Evolutionary conservation across 768 basidiomycete genomes (phyloP).

Genomic region (Kwoniella sp.): DNA sequence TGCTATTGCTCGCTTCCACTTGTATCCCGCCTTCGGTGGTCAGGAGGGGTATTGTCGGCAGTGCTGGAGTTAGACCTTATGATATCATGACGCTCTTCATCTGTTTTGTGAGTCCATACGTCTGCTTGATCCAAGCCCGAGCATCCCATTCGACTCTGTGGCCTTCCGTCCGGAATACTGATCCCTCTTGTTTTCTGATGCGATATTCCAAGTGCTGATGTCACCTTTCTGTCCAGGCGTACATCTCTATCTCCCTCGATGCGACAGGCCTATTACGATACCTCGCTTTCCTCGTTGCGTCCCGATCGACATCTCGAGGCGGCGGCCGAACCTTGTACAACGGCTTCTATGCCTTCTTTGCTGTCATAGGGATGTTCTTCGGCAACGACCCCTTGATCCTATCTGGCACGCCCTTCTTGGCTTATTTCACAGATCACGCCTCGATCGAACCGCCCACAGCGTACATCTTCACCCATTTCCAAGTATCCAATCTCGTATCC

Average conservation of each 20-base stretch:
- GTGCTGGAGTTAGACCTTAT: constrained; percentile 79
- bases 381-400: constrained; percentile 94
- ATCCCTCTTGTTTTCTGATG: no score
- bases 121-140: no score
- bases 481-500: constrained; percentile 73
- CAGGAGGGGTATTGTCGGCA: constrained; percentile 76
- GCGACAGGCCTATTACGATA: constrained; percentile 82
- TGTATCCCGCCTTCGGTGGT: constrained; percentile 61
- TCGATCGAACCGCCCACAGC: constrained; percentile 57
- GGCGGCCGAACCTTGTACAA: constrained; percentile 70
- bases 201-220: neutral
- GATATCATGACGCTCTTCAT: constrained; percentile 93
- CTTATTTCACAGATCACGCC: constrained; percentile 78
- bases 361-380: constrained; percentile 72
- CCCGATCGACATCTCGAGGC: constrained; percentile 67
- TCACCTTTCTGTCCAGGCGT: constrained; percentile 60
- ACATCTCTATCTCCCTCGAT: constrained; percentile 89
- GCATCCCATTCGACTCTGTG: neutral
- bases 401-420: constrained; percentile 85
- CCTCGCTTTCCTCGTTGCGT: constrained; percentile 85
- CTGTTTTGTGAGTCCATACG: constrained; percentile 64
- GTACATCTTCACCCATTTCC: constrained; percentile 61
- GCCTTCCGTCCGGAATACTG: neutral
- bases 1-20: constrained; percentile 57
- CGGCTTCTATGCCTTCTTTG: constrained; percentile 82